These are phyloP conservation scores for Cladophialophora exuberans DNA, from an alignment of 2,329 filamentous ascomycete genomes.

Conservation along the genomic window DNA sequence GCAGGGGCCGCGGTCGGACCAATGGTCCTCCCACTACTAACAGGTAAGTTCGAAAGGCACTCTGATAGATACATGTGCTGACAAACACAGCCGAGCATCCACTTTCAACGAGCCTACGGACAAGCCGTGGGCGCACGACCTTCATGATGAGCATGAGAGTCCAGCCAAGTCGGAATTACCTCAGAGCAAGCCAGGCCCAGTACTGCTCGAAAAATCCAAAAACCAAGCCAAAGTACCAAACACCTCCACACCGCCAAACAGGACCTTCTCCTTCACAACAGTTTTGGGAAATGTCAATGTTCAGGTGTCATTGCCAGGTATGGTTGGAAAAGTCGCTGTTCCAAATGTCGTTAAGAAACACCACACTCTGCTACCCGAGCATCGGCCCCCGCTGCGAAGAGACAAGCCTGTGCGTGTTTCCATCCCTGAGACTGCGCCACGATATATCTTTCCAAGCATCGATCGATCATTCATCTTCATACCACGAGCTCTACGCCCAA, in stretches of 20 bases:
- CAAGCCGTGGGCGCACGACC: constrained; percentile 80
- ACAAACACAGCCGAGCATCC: constrained; percentile 14
- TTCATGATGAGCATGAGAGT: constrained; percentile 67
- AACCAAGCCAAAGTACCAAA: constrained; percentile 19
- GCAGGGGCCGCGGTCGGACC: constrained; percentile 67
- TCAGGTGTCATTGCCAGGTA: constrained; percentile 75
- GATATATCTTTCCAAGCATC: constrained; percentile 87
- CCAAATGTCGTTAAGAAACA: constrained; percentile 80
- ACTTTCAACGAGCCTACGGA: constrained; percentile 33
- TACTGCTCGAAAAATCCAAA: constrained; percentile 23
- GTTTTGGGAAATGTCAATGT: constrained; percentile 84
- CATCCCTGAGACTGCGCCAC: constrained; percentile 72
- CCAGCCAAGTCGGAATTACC: constrained; percentile 37
- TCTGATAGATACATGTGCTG: constrained; percentile 2
- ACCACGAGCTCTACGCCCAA: constrained; percentile 86
- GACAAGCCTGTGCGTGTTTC: constrained; percentile 97
- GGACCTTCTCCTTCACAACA: constrained; percentile 80
- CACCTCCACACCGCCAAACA: constrained; percentile 61
- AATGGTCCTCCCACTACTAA: constrained; percentile 44
- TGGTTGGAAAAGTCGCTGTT: constrained; percentile 72
- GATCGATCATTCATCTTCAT: constrained; percentile 99
- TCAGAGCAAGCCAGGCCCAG: constrained; percentile 33
- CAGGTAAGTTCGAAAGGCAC: constrained; percentile 16
- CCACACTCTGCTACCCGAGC: constrained; percentile 91
- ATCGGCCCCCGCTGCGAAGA: constrained; percentile 87